phyloP scores from a whole-genome alignment of 2,329 filamentous ascomycete species.

The Colletotrichum endophyticum region DNA sequence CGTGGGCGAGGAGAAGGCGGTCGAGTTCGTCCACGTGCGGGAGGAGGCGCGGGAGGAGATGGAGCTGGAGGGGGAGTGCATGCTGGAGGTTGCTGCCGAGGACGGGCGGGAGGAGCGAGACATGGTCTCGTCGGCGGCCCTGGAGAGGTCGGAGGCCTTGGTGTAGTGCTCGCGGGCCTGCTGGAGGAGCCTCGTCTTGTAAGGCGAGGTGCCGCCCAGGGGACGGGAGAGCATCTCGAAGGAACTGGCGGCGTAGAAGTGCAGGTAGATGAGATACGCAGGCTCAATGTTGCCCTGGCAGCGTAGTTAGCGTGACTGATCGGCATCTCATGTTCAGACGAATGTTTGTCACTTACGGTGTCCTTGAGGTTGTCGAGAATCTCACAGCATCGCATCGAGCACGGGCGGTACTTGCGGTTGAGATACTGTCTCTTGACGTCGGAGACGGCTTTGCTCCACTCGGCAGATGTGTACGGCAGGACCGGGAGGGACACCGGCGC shows the following conservation, averaged over 20 bases:
- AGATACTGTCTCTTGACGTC: slow-evolving; percentile 61
- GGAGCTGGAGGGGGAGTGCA: slow-evolving; percentile 53
- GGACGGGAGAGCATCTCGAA: slow-evolving; percentile 61
- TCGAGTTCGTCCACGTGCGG: slow-evolving; percentile 43
- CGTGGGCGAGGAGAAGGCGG: slow-evolving; percentile 50
- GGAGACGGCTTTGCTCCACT: slow-evolving; percentile 56
- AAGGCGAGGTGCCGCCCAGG: slow-evolving; percentile 48
- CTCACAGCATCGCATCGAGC: slow-evolving; percentile 57
- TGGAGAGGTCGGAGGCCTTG: slow-evolving; percentile 52
- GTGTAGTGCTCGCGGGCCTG: slow-evolving; percentile 59
- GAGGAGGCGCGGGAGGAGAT: slow-evolving; percentile 40
- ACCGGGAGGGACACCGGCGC: slow-evolving; percentile 27
- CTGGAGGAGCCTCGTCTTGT: slow-evolving; percentile 52
- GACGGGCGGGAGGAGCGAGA: slow-evolving; percentile 43
- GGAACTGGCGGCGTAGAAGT: slow-evolving; percentile 67
- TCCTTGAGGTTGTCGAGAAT: slow-evolving; percentile 55
- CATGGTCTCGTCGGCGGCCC: slow-evolving; percentile 48
- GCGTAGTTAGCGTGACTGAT: slow-evolving; percentile 19
- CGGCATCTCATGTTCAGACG: background rate
- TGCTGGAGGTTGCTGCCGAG: slow-evolving; percentile 40
- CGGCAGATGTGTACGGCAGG: slow-evolving; percentile 48
- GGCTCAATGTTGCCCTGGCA: slow-evolving; percentile 49
- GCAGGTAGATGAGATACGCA: slow-evolving; percentile 61
- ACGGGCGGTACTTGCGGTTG: slow-evolving; percentile 55
- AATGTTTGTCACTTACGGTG: slow-evolving; percentile 36